phyloP scores from a whole-genome alignment of 768 basidiomycete genomes.

The Lentinula edodes region DNA sequence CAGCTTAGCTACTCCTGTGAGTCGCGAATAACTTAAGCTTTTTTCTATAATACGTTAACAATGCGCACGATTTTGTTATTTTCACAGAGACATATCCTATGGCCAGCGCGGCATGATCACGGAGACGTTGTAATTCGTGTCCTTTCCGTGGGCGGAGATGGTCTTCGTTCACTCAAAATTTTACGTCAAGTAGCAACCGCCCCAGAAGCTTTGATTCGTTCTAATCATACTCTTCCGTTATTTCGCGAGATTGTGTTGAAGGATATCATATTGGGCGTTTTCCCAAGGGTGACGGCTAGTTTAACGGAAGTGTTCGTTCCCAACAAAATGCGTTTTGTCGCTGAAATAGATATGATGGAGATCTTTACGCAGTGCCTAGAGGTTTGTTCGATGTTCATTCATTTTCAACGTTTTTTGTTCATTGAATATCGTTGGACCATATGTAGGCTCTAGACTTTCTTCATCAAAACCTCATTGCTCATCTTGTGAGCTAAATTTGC shows the following conservation, averaged over 20 bases:
- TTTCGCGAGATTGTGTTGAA: slow-evolving; percentile 6
- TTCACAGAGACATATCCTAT: neutral
- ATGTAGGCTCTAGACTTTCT: neutral
- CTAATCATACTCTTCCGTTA: slow-evolving; percentile 1
- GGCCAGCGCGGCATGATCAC: neutral
- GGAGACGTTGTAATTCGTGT: slow-evolving; percentile 2
- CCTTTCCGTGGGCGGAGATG: neutral
- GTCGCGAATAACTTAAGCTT: neutral
- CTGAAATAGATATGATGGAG: neutral
- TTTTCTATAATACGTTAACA: neutral
- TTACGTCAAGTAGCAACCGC: neutral
- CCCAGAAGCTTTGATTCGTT: neutral
- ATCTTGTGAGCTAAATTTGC: neutral
- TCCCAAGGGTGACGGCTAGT: neutral
- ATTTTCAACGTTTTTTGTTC: neutral
- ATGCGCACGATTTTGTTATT: neutral
- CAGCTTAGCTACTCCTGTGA: neutral
- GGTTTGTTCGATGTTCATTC: neutral
- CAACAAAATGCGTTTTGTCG: neutral
- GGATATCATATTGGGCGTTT: slow-evolving; percentile 2
- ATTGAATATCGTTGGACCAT: neutral
- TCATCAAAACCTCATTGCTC: neutral
- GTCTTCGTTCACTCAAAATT: neutral
- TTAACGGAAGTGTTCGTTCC: neutral
- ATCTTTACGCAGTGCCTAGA: neutral